Percentiles rank a stretch among this genome's conserved stretches.
Conservation (phyloP, 2,329 filamentous ascomycete species). For the Diaporthe batatas region DNA sequence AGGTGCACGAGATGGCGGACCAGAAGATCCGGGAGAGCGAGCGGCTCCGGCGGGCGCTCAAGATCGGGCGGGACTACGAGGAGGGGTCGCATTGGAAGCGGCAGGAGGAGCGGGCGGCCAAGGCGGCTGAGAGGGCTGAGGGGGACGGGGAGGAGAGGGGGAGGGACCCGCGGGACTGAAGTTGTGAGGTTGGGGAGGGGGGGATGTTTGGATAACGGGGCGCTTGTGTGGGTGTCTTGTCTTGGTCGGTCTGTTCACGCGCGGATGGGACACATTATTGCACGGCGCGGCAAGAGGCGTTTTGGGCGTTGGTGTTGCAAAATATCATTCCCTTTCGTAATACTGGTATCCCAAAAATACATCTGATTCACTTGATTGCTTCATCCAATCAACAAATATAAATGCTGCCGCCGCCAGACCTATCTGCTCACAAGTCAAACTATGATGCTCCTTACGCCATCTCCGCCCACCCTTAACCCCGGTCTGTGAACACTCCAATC, state of each 20-base stretch:
- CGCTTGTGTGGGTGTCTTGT: neutral
- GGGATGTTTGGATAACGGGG: neutral
- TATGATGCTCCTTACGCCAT: slow-evolving; percentile 24
- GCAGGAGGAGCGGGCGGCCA: slow-evolving; percentile 74
- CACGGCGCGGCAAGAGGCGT: slow-evolving; percentile 17
- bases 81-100: slow-evolving; percentile 89
- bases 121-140: slow-evolving; percentile 11
- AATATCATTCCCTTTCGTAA: neutral
- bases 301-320: neutral
- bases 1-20: slow-evolving; percentile 95
- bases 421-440: neutral
- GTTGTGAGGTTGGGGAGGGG: no score
- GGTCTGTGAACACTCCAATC: neutral
- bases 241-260: neutral
- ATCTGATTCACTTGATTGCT: neutral
- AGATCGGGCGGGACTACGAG: slow-evolving; percentile 87
- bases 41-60: slow-evolving; percentile 84
- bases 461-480: neutral
- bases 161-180: slow-evolving; percentile 5
- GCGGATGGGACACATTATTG: neutral
- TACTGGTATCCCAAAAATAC: neutral
- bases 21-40: slow-evolving; percentile 98
- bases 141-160: neutral
- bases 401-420: slow-evolving; percentile 1
- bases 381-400: slow-evolving; percentile 2